These are phyloP conservation scores for Tetrahymena thermophila DNA, from an alignment of 73 alveolate species.

Conservation along the genomic window DNA sequence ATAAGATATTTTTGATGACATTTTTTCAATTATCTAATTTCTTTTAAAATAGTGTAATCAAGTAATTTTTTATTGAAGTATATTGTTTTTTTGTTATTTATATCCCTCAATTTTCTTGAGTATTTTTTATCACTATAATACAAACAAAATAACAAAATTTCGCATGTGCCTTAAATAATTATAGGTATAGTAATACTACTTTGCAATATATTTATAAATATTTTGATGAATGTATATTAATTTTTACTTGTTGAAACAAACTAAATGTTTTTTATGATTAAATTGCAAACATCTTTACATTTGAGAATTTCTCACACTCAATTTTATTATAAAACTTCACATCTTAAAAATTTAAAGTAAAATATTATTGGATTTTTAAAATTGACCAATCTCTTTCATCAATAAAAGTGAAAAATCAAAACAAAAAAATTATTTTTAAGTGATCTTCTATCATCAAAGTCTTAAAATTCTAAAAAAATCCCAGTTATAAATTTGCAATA, in stretches of 20 bases:
- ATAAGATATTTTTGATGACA: background rate
- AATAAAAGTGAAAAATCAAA: too few species aligned
- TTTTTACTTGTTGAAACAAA: background rate
- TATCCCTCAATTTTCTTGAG: background rate
- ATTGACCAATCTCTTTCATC: too few species aligned
- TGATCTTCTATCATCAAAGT: too few species aligned
- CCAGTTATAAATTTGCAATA: too few species aligned
- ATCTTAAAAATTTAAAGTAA: background rate
- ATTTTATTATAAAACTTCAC: too few species aligned
- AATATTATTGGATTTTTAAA: too few species aligned
- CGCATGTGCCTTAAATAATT: background rate
- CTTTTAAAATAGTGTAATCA: background rate
- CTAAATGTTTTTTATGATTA: background rate
- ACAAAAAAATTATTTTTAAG: too few species aligned
- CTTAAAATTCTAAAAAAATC: too few species aligned
- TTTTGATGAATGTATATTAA: too few species aligned
- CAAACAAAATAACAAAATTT: background rate
- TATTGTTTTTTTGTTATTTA: background rate
- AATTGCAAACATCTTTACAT: background rate
- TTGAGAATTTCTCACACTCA: background rate
- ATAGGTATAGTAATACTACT: background rate
- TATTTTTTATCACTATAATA: background rate
- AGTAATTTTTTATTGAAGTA: background rate
- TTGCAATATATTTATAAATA: background rate
- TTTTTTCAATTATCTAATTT: background rate